phyloP scores from a whole-genome alignment of 2,329 filamentous ascomycete species.

The Hypoxylon sp. region DNA sequence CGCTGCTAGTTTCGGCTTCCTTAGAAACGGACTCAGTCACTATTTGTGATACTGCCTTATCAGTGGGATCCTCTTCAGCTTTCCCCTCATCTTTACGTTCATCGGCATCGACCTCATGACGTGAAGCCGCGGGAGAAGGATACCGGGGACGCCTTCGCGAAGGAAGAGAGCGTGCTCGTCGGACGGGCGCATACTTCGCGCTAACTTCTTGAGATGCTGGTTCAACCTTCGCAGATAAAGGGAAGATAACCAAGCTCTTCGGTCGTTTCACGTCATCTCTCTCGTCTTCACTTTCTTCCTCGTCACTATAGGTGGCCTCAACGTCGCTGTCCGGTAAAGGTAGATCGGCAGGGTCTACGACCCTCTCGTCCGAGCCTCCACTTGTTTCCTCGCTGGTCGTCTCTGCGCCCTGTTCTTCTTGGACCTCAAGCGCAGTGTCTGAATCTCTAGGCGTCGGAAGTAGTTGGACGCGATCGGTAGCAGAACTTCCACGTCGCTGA shows the following conservation, averaged over 20 bases:
- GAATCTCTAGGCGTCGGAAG: constrained; percentile 44
- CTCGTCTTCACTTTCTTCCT: constrained; percentile 61
- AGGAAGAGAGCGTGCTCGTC: constrained; percentile 42
- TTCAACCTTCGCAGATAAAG: constrained; percentile 40
- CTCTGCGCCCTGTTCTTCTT: constrained; percentile 39
- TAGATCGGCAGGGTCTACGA: constrained; percentile 63
- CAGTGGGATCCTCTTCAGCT: neutral
- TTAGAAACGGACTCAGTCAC: neutral
- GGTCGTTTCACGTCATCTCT: constrained; percentile 53
- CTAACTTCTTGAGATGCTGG: constrained; percentile 25
- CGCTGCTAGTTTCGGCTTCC: neutral
- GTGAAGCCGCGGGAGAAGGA: constrained; percentile 11
- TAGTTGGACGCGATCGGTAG: constrained; percentile 52
- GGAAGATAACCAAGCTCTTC: constrained; percentile 55
- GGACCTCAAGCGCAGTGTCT: constrained; percentile 23
- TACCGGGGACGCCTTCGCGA: constrained; percentile 36
- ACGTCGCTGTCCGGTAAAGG: constrained; percentile 73
- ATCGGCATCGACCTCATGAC: neutral
- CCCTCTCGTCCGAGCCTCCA: constrained; percentile 18
- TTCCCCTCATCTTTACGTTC: neutral
- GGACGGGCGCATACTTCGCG: constrained; percentile 46
- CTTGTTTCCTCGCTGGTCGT: constrained; percentile 10
- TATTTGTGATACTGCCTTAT: neutral
- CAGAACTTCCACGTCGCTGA: constrained; percentile 51
- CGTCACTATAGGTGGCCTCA: constrained; percentile 72